These are phyloP conservation scores for Podaxis sp. DNA, from an alignment of 768 basidiomycete genomes.

Conservation along the genomic window DNA sequence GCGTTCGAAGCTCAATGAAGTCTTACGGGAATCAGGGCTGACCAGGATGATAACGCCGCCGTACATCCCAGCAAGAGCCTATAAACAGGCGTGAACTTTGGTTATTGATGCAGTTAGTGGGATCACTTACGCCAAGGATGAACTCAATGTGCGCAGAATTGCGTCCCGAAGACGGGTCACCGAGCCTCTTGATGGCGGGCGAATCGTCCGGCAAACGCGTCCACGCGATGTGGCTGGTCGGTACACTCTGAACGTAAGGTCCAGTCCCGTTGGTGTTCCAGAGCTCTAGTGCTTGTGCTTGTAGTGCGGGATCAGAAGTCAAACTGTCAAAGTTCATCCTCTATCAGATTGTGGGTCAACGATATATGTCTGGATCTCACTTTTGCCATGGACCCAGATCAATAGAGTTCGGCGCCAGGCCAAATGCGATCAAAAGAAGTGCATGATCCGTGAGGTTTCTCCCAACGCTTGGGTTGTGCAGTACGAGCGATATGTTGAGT, in stretches of 20 bases:
- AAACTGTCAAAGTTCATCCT: neutral
- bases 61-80: slow-evolving; percentile 23
- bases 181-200: neutral
- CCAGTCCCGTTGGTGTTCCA: slow-evolving; percentile 17
- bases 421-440: neutral
- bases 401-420: neutral
- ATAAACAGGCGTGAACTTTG: neutral
- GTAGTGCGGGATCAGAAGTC: neutral
- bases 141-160: slow-evolving; percentile 17
- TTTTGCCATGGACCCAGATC: slow-evolving; percentile 15
- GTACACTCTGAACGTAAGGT: neutral
- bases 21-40: slow-evolving; percentile 27
- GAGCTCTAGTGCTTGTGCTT: slow-evolving; percentile 10
- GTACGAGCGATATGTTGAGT: slow-evolving; percentile 23
- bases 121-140: neutral
- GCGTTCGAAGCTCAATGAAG: neutral
- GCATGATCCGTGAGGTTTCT: slow-evolving; percentile 28
- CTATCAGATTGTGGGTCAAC: neutral
- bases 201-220: slow-evolving; percentile 11
- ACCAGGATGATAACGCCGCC: slow-evolving; percentile 22
- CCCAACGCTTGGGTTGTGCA: slow-evolving; percentile 30
- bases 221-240: slow-evolving; percentile 14
- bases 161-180: slow-evolving; percentile 14
- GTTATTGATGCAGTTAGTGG: neutral
- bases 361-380: neutral